Percentiles rank a stretch among this genome's conserved stretches.
Conservation (phyloP, 164 flowering plant species). For the Macadamia tetraphylla region DNA sequence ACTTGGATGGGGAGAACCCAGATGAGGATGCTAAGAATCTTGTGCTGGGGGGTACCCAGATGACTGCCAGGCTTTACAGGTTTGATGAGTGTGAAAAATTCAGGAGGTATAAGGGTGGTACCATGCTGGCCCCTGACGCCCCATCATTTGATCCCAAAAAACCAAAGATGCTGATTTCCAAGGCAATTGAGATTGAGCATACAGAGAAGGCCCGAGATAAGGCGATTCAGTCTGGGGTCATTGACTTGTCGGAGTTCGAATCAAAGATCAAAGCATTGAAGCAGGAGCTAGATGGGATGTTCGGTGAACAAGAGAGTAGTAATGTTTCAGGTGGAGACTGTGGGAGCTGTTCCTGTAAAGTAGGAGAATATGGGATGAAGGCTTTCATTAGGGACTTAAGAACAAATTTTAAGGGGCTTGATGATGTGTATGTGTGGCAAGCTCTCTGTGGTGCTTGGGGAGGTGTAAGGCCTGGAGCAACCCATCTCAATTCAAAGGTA, state of each 20-base stretch:
- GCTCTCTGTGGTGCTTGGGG: slow-evolving; percentile 94
- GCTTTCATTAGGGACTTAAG: slow-evolving; percentile 72
- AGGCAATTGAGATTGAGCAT: slow-evolving; percentile 63
- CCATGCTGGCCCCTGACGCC: slow-evolving; percentile 34
- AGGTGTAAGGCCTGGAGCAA: slow-evolving; percentile 71
- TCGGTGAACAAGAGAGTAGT: slow-evolving; percentile 15
- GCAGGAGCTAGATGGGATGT: slow-evolving; percentile 39
- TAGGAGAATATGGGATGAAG: slow-evolving; percentile 44
- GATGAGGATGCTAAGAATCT: slow-evolving; percentile 56
- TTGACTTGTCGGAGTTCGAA: slow-evolving; percentile 37
- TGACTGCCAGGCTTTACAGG: slow-evolving; percentile 70
- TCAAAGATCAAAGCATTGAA: slow-evolving; percentile 29
- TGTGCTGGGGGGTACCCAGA: slow-evolving; percentile 73
- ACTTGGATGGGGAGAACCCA: slow-evolving; percentile 44
- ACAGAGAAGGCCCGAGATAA: slow-evolving; percentile 49
- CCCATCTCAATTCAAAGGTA: slow-evolving; percentile 49
- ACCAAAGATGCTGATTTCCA: slow-evolving; percentile 56
- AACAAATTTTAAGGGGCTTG: slow-evolving; percentile 53
- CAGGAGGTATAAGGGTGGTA: slow-evolving; percentile 47
- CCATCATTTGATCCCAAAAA: slow-evolving; percentile 47
- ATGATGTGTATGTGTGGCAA: slow-evolving; percentile 87
- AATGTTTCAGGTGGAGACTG: neutral
- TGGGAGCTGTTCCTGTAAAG: slow-evolving; percentile 15
- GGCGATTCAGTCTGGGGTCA: slow-evolving; percentile 34
- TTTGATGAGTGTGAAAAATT: slow-evolving; percentile 68